Base-by-base conservation (phyloP, 768 basidiomycete genomes). In the Multifurca ochricompacta region DNA sequence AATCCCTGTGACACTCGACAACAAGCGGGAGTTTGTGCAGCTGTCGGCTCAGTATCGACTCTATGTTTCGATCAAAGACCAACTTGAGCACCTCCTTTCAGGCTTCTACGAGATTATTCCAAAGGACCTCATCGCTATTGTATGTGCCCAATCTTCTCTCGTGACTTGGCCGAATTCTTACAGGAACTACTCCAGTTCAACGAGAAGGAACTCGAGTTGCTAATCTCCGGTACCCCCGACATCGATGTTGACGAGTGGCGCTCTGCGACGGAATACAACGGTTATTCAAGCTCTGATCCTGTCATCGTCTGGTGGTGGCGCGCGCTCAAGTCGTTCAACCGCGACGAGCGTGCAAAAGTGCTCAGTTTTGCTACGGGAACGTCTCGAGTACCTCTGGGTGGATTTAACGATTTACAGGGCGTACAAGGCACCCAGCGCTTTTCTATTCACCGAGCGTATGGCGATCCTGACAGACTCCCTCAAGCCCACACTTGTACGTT, bases 281-380 rank as follows among this genome's bases (percentile, higher is more conserved):
- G 90, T 43, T 92, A 91, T 67, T 80, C 78, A 6, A 79, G 86
- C 63, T 88, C 87, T 3, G 94, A 99, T 67, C 91, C 95, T 6
- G 93, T 95, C 64, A 93, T 98, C 56, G 85, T 90, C 27, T 99
- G 94, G 94, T 97, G 92, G 87, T 99, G 96, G 96, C 81, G 96
- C 60, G 95, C 95, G 2, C 79, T 99, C 39, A 92, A 98, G 70
- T 95, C 92, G 8, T 97, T 97, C 73, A 91, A 88, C 61, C 87
- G 95, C 31, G 94, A 97, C 63, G 96, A 99, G 70, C 77, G 92
- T 52, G 93, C 96, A 30, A 93, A 96, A 69, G 91, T 99, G 41
- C 76, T 99, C 53, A 95, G 94, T 74, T 99, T 99, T 70, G 94
- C 93, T 13, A 95, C 96, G 1, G 83, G 91, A 56, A 83, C 90